These are phyloP conservation scores for Fonsecaea erecta DNA, from an alignment of 2,329 filamentous ascomycete species.

Conservation along the genomic window DNA sequence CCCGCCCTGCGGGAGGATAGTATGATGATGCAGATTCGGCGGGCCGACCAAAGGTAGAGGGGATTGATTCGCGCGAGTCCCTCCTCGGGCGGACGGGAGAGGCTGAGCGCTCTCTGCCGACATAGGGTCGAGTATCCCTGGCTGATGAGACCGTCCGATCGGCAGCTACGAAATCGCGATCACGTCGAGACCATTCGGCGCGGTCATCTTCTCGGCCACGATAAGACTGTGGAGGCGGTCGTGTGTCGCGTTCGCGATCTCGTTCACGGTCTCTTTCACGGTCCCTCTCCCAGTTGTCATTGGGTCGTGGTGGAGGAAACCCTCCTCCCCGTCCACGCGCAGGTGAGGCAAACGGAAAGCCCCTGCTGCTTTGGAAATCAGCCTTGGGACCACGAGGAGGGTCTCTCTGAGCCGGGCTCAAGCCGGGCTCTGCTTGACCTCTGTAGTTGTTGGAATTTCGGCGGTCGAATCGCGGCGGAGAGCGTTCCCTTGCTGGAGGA, in stretches of 20 bases:
- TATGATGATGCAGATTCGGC: slow-evolving; percentile 45
- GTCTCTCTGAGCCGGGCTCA: slow-evolving; percentile 66
- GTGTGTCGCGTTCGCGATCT: slow-evolving; percentile 49
- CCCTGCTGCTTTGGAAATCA: slow-evolving; percentile 62
- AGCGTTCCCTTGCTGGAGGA: slow-evolving; percentile 70
- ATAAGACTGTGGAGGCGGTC: slow-evolving; percentile 46
- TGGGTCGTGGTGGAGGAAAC: slow-evolving; percentile 60
- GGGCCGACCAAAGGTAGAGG: slow-evolving; percentile 44
- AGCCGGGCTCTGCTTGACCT: slow-evolving; percentile 62
- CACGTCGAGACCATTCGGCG: slow-evolving; percentile 53
- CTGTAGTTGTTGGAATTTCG: slow-evolving; percentile 68
- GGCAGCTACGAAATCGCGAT: slow-evolving; percentile 52
- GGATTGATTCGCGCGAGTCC: slow-evolving; percentile 51
- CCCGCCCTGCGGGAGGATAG: slow-evolving; percentile 43
- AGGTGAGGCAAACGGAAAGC: slow-evolving; percentile 38
- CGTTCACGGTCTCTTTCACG: slow-evolving; percentile 47
- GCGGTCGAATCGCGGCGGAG: slow-evolving; percentile 70
- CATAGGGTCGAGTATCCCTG: slow-evolving; percentile 49
- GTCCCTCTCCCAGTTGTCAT: slow-evolving; percentile 48
- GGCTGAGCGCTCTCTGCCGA: slow-evolving; percentile 52
- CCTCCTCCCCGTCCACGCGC: slow-evolving; percentile 59
- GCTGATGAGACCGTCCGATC: slow-evolving; percentile 40
- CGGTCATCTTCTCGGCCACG: slow-evolving; percentile 45
- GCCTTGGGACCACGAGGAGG: slow-evolving; percentile 83
- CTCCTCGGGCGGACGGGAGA: slow-evolving; percentile 50